Evolutionary conservation across 2,329 filamentous ascomycete species (phyloP).

Genomic region (Penicillium sp.): DNA sequence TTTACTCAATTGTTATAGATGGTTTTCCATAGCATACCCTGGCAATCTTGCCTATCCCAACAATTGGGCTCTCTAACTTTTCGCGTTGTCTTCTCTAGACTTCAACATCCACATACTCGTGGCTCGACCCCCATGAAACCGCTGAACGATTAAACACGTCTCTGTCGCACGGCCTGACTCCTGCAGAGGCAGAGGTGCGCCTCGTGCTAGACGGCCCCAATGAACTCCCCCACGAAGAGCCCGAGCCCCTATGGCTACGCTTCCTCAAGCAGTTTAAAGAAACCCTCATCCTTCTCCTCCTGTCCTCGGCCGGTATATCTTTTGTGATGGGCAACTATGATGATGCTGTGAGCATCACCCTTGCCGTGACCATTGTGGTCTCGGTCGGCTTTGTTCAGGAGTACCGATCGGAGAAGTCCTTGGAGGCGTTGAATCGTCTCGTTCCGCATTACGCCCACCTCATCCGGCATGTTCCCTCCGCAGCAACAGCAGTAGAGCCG

Average conservation of each 20-base stretch:
- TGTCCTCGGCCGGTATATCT: conserved; percentile 85
- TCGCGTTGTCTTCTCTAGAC: conserved; percentile 30
- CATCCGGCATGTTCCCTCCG: conserved; percentile 62
- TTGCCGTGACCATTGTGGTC: conserved; percentile 96
- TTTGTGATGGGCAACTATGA: conserved; percentile 90
- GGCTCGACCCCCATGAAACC: conserved; percentile 75
- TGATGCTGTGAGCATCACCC: conserved; percentile 91
- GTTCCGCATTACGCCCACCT: conserved; percentile 95
- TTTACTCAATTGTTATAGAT: background rate
- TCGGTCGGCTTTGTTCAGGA: conserved; percentile 96
- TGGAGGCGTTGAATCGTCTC: conserved; percentile 89
- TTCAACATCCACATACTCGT: conserved; percentile 56
- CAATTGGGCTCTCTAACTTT: conserved; percentile 15
- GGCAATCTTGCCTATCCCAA: background rate
- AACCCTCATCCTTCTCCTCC: conserved; percentile 86
- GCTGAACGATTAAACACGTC: conserved; percentile 79
- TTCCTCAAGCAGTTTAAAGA: conserved; percentile 98
- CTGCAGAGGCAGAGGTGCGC: conserved; percentile 77
- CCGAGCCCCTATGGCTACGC: conserved; percentile 91
- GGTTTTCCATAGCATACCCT: background rate
- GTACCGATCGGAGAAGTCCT: conserved; percentile 94
- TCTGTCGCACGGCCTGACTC: conserved; percentile 76
- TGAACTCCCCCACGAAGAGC: conserved; percentile 89
- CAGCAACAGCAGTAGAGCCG: conserved; percentile 22
- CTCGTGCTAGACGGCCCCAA: conserved; percentile 83